Percentiles rank a stretch among this genome's conserved stretches.
These are phyloP conservation scores for Phytophthora pluvialis DNA, from an alignment of 352 stramenopile genomes.

Conservation along the genomic window DNA sequence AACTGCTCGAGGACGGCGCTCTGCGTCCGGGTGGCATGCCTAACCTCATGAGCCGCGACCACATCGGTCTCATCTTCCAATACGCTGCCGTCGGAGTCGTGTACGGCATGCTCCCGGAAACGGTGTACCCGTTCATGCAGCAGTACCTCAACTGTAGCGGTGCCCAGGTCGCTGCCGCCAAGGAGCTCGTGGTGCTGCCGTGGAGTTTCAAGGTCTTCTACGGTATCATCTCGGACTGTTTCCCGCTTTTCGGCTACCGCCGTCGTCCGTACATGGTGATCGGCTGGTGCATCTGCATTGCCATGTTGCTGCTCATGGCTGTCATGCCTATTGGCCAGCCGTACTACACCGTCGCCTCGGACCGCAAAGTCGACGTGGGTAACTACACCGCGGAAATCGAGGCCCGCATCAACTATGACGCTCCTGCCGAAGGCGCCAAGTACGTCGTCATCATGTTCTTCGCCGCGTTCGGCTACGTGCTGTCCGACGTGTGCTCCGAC, in stretches of 20 bases:
- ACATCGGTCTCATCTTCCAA: conserved; percentile 56
- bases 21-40: conserved; percentile 44
- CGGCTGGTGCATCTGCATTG: conserved; percentile 54
- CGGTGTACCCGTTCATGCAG: conserved; percentile 60
- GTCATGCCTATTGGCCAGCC: conserved; percentile 47
- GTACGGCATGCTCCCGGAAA: conserved; percentile 52
- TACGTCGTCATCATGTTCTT: conserved; percentile 67
- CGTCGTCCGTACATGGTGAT: conserved; percentile 71
- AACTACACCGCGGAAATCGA: conserved; percentile 41
- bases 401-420: conserved; percentile 49
- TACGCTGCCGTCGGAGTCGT: conserved; percentile 58
- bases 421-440: conserved; percentile 38
- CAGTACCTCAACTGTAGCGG: conserved; percentile 62
- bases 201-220: conserved; percentile 76
- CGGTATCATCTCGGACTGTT: conserved; percentile 42
- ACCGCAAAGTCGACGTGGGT: conserved; percentile 30
- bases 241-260: conserved; percentile 61
- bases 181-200: conserved; percentile 50
- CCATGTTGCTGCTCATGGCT: conserved; percentile 60
- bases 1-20: conserved; percentile 42
- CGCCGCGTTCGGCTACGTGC: conserved; percentile 67
- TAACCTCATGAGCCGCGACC: conserved; percentile 42
- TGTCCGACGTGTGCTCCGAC: conserved; percentile 69
- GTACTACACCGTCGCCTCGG: conserved; percentile 52
- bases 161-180: conserved; percentile 52